Conservation (phyloP, 1,284 basidiomycete genomes). For the Cutaneotrichosporon cavernicola region DNA sequence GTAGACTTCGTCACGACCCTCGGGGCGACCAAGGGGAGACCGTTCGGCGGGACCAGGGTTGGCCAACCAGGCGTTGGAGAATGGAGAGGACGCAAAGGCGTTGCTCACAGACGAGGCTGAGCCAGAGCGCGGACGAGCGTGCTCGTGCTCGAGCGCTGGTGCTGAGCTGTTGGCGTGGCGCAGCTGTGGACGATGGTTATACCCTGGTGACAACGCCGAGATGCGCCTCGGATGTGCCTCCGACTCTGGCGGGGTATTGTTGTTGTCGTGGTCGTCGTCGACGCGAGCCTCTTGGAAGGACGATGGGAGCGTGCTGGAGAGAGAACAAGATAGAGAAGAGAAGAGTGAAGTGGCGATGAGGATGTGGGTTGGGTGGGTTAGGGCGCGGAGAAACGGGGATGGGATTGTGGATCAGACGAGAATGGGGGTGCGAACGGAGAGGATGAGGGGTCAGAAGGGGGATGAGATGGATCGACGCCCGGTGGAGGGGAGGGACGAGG, state of each 20-base stretch:
- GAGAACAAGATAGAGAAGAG: background rate
- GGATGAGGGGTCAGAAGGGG: background rate
- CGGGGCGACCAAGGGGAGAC: conserved; percentile 38
- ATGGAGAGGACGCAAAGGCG: conserved; percentile 81
- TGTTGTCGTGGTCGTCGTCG: conserved; percentile 23
- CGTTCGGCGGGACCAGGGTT: conserved; percentile 48
- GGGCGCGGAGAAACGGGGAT: background rate
- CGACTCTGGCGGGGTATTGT: conserved; percentile 14
- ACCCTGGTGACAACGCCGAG: conserved; percentile 44
- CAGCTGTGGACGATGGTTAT: conserved; percentile 55
- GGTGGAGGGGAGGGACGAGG: conserved; percentile 2
- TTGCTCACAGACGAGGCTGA: conserved; percentile 77
- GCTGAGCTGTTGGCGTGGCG: conserved; percentile 70
- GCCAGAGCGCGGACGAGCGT: conserved; percentile 79
- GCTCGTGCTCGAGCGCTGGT: conserved; percentile 60
- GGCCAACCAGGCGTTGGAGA: conserved; percentile 81
- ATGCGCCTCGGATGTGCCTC: conserved; percentile 29
- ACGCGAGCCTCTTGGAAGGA: conserved; percentile 40
- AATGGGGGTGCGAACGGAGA: background rate
- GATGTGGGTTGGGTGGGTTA: background rate
- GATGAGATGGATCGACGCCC: conserved; percentile 6
- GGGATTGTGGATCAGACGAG: background rate
- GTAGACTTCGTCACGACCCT: conserved; percentile 66
- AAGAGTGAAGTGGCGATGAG: background rate
- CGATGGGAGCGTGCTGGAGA: conserved; percentile 49